These are phyloP conservation scores for Mycosphaerella arachidis DNA, from an alignment of 2,329 filamentous ascomycete genomes.

Conservation along the genomic window DNA sequence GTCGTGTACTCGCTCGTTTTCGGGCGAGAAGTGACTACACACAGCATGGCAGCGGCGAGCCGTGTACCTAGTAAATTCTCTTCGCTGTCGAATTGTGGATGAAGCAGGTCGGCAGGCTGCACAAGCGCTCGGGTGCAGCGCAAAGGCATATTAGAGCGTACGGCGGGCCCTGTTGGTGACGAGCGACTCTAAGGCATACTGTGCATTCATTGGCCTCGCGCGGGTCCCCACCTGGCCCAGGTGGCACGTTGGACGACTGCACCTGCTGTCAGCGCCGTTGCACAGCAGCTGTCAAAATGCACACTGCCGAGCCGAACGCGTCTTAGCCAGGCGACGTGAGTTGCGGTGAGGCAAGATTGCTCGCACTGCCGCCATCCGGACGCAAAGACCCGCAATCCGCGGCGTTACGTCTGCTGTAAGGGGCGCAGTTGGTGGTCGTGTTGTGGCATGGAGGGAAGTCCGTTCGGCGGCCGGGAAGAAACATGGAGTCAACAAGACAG, in stretches of 20 bases:
- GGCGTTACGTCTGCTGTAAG: constrained; percentile 5
- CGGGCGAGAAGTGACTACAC: background rate
- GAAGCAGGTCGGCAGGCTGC: background rate
- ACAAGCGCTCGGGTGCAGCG: background rate
- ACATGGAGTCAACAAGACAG: background rate
- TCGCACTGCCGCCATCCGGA: background rate
- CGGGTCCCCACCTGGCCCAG: background rate
- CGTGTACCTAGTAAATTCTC: background rate
- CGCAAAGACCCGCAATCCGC: constrained; percentile 8
- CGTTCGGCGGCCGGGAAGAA: background rate
- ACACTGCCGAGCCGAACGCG: background rate
- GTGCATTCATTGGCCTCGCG: background rate
- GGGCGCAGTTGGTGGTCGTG: background rate
- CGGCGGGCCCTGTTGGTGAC: background rate
- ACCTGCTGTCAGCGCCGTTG: background rate
- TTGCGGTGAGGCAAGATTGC: constrained; percentile 3
- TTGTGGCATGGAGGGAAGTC: background rate
- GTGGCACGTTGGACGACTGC: background rate
- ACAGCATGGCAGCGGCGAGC: background rate
- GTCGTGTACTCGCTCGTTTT: background rate
- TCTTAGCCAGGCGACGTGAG: background rate
- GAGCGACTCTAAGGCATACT: background rate
- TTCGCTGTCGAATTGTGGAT: background rate
- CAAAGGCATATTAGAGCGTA: background rate
- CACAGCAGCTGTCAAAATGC: background rate